These are phyloP conservation scores for Teunomyces barrocoloradensis DNA, from an alignment of 805 yeast species.

Conservation along the genomic window DNA sequence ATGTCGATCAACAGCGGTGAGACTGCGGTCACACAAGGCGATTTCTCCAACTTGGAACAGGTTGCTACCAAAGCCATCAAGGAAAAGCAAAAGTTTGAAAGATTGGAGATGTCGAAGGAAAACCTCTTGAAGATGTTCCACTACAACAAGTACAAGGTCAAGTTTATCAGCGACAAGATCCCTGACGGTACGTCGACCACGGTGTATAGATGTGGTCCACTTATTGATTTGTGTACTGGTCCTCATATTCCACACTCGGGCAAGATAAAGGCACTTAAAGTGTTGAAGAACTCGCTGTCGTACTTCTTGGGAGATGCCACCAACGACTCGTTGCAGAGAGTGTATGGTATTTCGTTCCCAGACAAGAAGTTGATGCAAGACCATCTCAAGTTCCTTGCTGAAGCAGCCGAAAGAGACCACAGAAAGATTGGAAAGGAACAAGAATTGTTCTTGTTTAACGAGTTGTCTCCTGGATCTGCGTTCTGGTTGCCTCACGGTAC, in stretches of 20 bases:
- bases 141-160: conserved; percentile 94
- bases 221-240: conserved; percentile 95
- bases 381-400: conserved; percentile 89
- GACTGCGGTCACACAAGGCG: conserved; percentile 71
- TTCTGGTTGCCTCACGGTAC: conserved; percentile 99
- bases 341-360: conserved; percentile 98
- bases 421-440: conserved; percentile 96
- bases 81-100: conserved; percentile 92
- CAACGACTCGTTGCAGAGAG: conserved; percentile 94
- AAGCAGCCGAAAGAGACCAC: conserved; percentile 95
- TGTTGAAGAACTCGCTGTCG: conserved; percentile 92
- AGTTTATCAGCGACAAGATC: conserved; percentile 79
- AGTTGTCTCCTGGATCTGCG: conserved; percentile 95
- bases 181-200: conserved; percentile 97
- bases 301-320: conserved; percentile 91
- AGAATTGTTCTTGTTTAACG: conserved; percentile 92
- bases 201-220: conserved; percentile 95
- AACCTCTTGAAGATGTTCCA: conserved; percentile 87
- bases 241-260: conserved; percentile 99
- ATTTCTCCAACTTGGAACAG: conserved; percentile 79
- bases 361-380: conserved; percentile 95
- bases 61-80: conserved; percentile 88
- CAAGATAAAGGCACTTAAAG: conserved; percentile 88
- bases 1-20: conserved; percentile 78
- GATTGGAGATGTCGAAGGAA: conserved; percentile 90